These are phyloP conservation scores for Adiantum capillusveneris DNA, from an alignment of 75 land plant species.

Conservation along the genomic window DNA sequence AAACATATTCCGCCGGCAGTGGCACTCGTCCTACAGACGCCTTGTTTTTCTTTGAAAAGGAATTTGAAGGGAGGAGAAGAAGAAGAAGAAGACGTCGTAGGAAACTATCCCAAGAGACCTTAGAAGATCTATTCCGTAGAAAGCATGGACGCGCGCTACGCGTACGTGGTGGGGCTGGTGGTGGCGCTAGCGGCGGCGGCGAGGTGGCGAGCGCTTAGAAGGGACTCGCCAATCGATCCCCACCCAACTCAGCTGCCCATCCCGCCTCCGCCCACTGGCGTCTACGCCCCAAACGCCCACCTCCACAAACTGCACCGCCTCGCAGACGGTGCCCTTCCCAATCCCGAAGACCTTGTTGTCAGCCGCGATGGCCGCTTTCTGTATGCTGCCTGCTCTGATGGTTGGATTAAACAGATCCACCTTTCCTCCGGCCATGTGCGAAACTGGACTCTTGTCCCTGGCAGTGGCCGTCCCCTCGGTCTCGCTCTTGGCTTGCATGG, in stretches of 20 bases:
- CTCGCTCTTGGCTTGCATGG: constrained; percentile 28
- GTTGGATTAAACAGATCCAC: constrained; percentile 58
- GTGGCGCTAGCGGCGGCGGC: constrained; percentile 8
- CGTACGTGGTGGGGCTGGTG: constrained; percentile 2
- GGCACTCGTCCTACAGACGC: too few relatives aligned
- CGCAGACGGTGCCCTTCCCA: not conserved
- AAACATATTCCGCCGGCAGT: too few relatives aligned
- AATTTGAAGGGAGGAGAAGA: too few relatives aligned
- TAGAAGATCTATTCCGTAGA: too few relatives aligned
- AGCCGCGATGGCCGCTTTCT: constrained; percentile 19
- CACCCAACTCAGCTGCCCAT: constrained; percentile 11
- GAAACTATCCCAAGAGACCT: too few relatives aligned
- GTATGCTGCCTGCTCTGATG: constrained; percentile 55
- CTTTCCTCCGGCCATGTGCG: constrained; percentile 31
- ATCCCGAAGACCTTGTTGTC: constrained; percentile 5
- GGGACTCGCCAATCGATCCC: constrained; percentile 20
- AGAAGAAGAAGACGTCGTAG: too few relatives aligned
- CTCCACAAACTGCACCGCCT: not conserved
- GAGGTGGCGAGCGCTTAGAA: constrained; percentile 2
- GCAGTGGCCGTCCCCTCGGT: constrained; percentile 37
- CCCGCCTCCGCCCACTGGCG: constrained; percentile 12
- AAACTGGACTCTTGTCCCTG: constrained; percentile 34
- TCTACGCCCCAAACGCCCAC: not conserved
- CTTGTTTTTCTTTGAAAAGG: too few relatives aligned
- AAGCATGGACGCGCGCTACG: too few relatives aligned